These are phyloP conservation scores for Rutidosis leptorrhynchoides DNA, from an alignment of 129 eudicot species.

Conservation along the genomic window DNA sequence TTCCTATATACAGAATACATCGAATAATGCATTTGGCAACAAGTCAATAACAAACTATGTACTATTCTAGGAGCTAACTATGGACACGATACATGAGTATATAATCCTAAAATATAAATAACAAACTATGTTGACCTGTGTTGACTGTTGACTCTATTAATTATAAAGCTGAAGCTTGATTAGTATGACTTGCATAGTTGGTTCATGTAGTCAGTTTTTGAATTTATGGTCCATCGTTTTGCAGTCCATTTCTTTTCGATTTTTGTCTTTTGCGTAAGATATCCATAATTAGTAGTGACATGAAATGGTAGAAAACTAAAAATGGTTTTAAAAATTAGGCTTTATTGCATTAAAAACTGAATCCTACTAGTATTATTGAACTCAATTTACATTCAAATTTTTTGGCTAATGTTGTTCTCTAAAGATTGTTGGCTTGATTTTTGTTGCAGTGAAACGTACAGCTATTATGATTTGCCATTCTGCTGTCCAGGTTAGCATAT, in stretches of 20 bases:
- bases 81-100: no score
- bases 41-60: no score
- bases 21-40: no score
- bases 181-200: not conserved
- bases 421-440: conserved; percentile 18
- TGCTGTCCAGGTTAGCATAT: conserved; percentile 78
- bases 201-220: not conserved
- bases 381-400: not conserved
- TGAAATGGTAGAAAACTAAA: not conserved
- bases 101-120: no score
- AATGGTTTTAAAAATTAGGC: not conserved
- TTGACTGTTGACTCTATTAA: no score
- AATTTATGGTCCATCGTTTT: not conserved
- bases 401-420: not conserved
- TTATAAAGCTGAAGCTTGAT: not conserved
- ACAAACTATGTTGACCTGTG: no score
- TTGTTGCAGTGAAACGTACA: conserved; percentile 89
- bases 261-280: not conserved
- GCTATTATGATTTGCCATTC: conserved; percentile 82
- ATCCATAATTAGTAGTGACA: not conserved
- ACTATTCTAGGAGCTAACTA: no score
- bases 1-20: no score
- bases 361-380: no score
- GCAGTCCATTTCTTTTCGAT: not conserved
- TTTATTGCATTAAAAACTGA: not conserved